phyloP scores from a whole-genome alignment of 2,329 filamentous ascomycete species.

The Trichoderma pleuroti region DNA sequence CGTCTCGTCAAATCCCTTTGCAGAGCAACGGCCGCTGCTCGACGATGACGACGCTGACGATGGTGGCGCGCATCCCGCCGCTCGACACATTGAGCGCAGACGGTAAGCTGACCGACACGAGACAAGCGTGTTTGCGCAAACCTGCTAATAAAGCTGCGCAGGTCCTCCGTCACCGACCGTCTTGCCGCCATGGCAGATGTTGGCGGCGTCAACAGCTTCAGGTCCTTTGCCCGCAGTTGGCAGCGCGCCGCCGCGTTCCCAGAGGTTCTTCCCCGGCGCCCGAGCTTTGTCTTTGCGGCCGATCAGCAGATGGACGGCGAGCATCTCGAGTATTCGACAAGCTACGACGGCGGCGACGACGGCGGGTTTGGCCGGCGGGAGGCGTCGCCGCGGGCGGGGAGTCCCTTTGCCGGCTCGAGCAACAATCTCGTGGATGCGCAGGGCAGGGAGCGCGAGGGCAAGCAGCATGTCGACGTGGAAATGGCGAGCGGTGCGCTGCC shows the following conservation, averaged over 20 bases:
- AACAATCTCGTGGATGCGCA: constrained; percentile 21
- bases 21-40: constrained; percentile 46
- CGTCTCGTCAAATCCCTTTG: constrained; percentile 40
- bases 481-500: constrained; percentile 33
- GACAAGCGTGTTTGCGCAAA: neutral
- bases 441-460: constrained; percentile 46
- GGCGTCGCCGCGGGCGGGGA: constrained; percentile 30
- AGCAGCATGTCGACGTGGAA: constrained; percentile 42
- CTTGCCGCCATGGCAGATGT: constrained; percentile 62
- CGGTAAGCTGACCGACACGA: constrained; percentile 26
- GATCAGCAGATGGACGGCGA: constrained; percentile 41
- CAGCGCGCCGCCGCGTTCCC: constrained; percentile 84
- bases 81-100: constrained; percentile 27
- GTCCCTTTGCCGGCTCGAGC: constrained; percentile 25
- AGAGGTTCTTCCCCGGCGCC: constrained; percentile 78
- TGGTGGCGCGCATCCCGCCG: constrained; percentile 19
- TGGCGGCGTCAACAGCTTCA: constrained; percentile 89
- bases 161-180: constrained; percentile 57
- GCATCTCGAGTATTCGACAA: constrained; percentile 40
- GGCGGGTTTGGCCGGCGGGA: constrained; percentile 51
- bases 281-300: constrained; percentile 66
- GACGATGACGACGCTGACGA: constrained; percentile 25
- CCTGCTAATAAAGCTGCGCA: constrained; percentile 27
- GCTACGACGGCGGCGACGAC: constrained; percentile 37
- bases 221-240: constrained; percentile 90